Conservation (phyloP, 2,329 filamentous ascomycete species). For the Coleophoma cylindrospora region DNA sequence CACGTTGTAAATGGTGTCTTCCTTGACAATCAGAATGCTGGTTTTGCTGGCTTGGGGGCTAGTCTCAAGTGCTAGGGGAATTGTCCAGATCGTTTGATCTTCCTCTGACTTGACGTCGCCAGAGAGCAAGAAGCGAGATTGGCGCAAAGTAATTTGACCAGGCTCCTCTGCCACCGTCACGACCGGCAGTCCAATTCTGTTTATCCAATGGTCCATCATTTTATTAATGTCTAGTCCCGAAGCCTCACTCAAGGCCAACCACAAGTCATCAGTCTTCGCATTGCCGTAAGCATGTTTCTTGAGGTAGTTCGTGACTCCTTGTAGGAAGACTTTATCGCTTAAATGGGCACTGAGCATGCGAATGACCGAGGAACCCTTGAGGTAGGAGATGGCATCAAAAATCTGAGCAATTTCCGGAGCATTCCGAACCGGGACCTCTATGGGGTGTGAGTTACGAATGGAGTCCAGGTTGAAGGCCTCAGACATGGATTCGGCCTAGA, state of each 20-base stretch:
- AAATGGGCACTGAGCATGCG: slow-evolving; percentile 97
- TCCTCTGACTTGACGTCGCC: slow-evolving; percentile 92
- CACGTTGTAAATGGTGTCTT: slow-evolving; percentile 75
- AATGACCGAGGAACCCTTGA: slow-evolving; percentile 91
- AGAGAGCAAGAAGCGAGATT: slow-evolving; percentile 91
- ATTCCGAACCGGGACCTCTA: slow-evolving; percentile 92
- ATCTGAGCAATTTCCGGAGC: slow-evolving; percentile 97
- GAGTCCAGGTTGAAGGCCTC: slow-evolving; percentile 87
- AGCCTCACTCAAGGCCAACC: slow-evolving; percentile 79
- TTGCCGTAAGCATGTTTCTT: slow-evolving; percentile 97
- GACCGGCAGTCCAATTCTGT: slow-evolving; percentile 91
- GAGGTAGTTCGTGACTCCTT: slow-evolving; percentile 84
- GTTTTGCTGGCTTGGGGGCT: too few relatives aligned
- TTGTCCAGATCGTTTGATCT: slow-evolving; percentile 80
- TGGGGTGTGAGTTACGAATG: slow-evolving; percentile 88
- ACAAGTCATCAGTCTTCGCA: slow-evolving; percentile 85
- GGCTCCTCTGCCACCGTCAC: slow-evolving; percentile 77
- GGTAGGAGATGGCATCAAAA: slow-evolving; percentile 96
- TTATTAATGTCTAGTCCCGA: slow-evolving; percentile 87
- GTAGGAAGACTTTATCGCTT: slow-evolving; percentile 87
- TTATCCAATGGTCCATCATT: slow-evolving; percentile 95
- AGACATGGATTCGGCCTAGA: slow-evolving; percentile 53
- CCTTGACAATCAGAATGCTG: slow-evolving; percentile 75
- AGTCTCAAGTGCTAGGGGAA: slow-evolving; percentile 48
- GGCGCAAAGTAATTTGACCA: slow-evolving; percentile 76